These are phyloP conservation scores for Hanseniaspora mollemarum DNA, from an alignment of 805 yeast species.

Conservation along the genomic window DNA sequence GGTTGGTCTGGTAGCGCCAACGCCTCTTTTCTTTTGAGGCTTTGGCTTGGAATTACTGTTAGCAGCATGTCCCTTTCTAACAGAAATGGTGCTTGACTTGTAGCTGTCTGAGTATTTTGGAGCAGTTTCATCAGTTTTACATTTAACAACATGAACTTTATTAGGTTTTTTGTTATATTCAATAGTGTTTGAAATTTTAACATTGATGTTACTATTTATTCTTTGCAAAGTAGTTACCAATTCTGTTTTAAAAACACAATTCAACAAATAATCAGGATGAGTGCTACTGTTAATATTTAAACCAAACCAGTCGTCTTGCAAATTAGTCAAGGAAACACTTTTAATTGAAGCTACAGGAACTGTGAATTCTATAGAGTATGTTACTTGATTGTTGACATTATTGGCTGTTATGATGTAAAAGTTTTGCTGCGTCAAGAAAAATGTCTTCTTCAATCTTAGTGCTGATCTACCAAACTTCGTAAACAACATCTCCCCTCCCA, in stretches of 20 bases:
- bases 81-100: constrained; percentile 80
- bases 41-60: constrained; percentile 57
- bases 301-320: constrained; percentile 91
- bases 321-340: constrained; percentile 54
- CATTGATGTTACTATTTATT: constrained; percentile 44
- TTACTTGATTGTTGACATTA: constrained; percentile 49
- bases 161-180: constrained; percentile 88
- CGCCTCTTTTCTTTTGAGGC: constrained; percentile 46
- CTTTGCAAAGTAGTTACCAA: constrained; percentile 61
- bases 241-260: constrained; percentile 81
- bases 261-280: constrained; percentile 69
- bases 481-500: constrained; percentile 66
- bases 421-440: constrained; percentile 51
- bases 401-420: constrained; percentile 66
- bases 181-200: constrained; percentile 60
- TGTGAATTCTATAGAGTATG: constrained; percentile 50
- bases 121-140: constrained; percentile 48
- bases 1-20: constrained; percentile 19
- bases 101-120: constrained; percentile 62
- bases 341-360: constrained; percentile 50
- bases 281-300: constrained; percentile 29
- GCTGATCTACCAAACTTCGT: constrained; percentile 91
- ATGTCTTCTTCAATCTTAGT: constrained; percentile 57
- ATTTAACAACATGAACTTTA: constrained; percentile 58
- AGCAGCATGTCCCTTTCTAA: constrained; percentile 67